Evolutionary conservation across 768 basidiomycete genomes (phyloP), one percentile per base, ranked within the genome.

Genomic region (Termitomyces eurrhizus): DNA sequence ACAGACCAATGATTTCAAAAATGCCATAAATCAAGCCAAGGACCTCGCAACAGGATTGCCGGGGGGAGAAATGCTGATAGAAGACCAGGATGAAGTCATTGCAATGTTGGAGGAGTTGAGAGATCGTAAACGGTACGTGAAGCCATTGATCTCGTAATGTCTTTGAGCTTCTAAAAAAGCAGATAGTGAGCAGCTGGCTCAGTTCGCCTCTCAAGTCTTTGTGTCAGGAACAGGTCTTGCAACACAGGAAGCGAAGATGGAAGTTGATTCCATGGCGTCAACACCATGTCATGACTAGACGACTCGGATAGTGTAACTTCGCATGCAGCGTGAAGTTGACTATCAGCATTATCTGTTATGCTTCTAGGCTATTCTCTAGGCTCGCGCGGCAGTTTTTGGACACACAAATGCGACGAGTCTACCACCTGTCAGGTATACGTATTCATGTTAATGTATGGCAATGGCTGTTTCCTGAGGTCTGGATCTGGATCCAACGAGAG

Each of bases 1-100:
- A 42, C 36, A 92, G 90, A 89, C 88, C 32, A 89, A 86, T 64
- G 86, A 88, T 35, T 87, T 90, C 72, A 88, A 85, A 65, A 83
- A 74, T 58, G 69, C 80, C 11, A 66, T 92, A 46, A 70, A 69
- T 26, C 80, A 82, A 49, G 90, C 89, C 0, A 88, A 82, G 66
- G 83, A 87, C 9, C 72, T 83, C 48, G 85, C 88, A 0, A 66
- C 65, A 9, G 72, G 75, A 50, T 75, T 93, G 7, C 87, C 89
- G 0, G 91, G 91, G 2, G 90, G 90, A 8, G 90, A 92, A 68
- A 74, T 92, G 57, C 73, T 78, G 50, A 78, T 85, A 44, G 77
- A 83, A 44, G 88, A 91, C 54, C 91, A 93, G 65, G 83, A 87
- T 62, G 83, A 88, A 50, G 79, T 92, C 6, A 86, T 92, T 50